These are phyloP conservation scores for Cryptococcus deneoformans DNA, from an alignment of 1,284 basidiomycete genomes.

Conservation along the genomic window DNA sequence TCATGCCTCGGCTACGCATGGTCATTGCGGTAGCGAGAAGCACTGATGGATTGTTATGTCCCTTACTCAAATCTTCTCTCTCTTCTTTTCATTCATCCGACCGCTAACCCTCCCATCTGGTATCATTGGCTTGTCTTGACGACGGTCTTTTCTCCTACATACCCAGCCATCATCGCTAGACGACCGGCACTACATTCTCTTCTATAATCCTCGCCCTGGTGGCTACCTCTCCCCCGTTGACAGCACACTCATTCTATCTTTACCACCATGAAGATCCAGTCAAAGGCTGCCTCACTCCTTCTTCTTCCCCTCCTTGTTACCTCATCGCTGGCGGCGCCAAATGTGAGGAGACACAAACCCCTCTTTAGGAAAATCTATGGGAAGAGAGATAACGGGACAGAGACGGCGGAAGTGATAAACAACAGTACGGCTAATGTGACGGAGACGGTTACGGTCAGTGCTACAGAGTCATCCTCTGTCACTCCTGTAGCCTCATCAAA, in stretches of 20 bases:
- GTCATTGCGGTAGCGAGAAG: too few species aligned
- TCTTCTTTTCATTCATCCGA: neutral
- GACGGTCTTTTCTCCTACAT: slow-evolving; percentile 7
- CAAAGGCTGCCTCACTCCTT: slow-evolving; percentile 8
- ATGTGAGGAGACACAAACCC: slow-evolving; percentile 16
- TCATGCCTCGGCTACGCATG: too few species aligned
- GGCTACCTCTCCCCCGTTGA: slow-evolving; percentile 17
- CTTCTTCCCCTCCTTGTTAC: slow-evolving; percentile 35
- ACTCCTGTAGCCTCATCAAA: slow-evolving; percentile 2
- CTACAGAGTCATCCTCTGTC: slow-evolving; percentile 2
- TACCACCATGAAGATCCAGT: slow-evolving; percentile 13
- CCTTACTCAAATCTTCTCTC: slow-evolving; percentile 1
- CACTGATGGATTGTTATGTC: too few species aligned
- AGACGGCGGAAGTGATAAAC: neutral
- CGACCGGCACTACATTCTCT: slow-evolving; percentile 6
- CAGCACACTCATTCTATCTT: slow-evolving; percentile 8
- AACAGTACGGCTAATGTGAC: slow-evolving; percentile 1
- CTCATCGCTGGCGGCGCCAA: slow-evolving; percentile 26
- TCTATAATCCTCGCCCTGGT: slow-evolving; percentile 9
- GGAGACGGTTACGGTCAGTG: neutral
- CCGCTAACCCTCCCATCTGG: neutral
- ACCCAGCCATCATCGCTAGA: slow-evolving; percentile 10
- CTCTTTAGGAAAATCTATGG: slow-evolving; percentile 24
- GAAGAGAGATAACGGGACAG: slow-evolving; percentile 8
- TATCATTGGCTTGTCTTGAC: slow-evolving; percentile 12